These are phyloP conservation scores for Lathyrus tuberosus DNA, from an alignment of 306 rosid species.

Conservation along the genomic window DNA sequence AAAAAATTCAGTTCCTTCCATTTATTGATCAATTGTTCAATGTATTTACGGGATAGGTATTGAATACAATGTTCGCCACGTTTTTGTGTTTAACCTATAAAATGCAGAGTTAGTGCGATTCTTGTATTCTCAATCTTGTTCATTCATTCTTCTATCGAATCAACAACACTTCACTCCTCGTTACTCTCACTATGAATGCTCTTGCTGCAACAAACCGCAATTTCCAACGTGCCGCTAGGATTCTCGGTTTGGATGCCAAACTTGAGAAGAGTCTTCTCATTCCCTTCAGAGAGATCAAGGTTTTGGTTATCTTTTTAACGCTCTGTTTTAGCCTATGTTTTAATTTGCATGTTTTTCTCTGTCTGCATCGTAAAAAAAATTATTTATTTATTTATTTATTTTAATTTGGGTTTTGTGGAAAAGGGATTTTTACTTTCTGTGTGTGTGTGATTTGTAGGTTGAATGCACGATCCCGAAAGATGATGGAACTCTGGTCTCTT, in stretches of 20 bases:
- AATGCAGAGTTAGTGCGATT: not conserved
- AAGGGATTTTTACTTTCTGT: not conserved
- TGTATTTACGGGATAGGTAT: no score
- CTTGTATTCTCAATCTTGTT: not conserved
- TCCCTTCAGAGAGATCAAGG: conserved; percentile 76
- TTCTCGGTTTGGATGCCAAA: conserved; percentile 74
- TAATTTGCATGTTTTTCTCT: conserved; percentile 21
- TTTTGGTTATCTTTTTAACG: not conserved
- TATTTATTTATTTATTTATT: not conserved
- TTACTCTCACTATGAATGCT: conserved; percentile 61
- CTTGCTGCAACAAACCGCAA: conserved; percentile 74
- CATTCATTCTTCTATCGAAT: not conserved
- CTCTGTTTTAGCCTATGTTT: not conserved
- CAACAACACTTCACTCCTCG: not conserved
- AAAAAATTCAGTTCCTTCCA: not conserved
- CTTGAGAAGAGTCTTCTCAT: conserved; percentile 74
- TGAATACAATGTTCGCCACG: not conserved
- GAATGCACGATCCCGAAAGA: conserved; percentile 80
- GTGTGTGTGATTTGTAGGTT: conserved; percentile 50
- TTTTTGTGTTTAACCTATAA: not conserved
- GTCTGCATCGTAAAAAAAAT: not conserved
- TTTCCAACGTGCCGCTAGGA: conserved; percentile 63
- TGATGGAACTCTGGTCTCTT: conserved; percentile 70
- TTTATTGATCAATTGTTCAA: not conserved
- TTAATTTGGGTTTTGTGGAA: not conserved